A percentile compares a stretch with the other conserved stretches of the same genome.
Conservation (phyloP, 75 land plant genomes). For the Pinus albicaulis region DNA sequence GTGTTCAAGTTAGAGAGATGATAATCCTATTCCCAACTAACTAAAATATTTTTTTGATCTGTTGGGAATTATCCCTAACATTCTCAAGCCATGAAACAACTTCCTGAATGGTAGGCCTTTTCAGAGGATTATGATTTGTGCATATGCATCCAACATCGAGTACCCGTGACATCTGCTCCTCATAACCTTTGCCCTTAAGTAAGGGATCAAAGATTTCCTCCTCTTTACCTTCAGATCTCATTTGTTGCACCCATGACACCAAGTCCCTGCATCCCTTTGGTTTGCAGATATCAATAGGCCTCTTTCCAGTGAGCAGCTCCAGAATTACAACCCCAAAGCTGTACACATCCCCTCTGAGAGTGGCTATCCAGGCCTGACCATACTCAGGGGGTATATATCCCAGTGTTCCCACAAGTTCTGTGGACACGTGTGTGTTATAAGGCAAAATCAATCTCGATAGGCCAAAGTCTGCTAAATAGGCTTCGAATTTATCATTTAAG, state of each 20-base stretch:
- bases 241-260: conserved; percentile 67
- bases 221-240: conserved; percentile 39
- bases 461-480: conserved; percentile 83
- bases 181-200: conserved; percentile 36
- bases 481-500: conserved; percentile 63
- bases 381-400: conserved; percentile 73
- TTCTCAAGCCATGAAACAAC: conserved; percentile 62
- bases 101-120: conserved; percentile 59
- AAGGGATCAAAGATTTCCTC: conserved; percentile 44
- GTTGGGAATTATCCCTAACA: conserved; percentile 13
- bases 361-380: conserved; percentile 61
- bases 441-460: conserved; percentile 61
- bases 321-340: conserved; percentile 75
- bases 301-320: conserved; percentile 63
- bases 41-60: neutral
- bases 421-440: conserved; percentile 72
- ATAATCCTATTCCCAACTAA: neutral
- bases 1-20: neutral
- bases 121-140: conserved; percentile 41
- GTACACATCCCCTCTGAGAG: conserved; percentile 69
- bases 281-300: conserved; percentile 68
- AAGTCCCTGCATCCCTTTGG: conserved; percentile 54
- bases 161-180: conserved; percentile 49
- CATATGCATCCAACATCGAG: conserved; percentile 65
- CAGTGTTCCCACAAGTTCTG: conserved; percentile 73